phyloP scores from a whole-genome alignment of 371 early-diverging fungal species.

The Mucor velutinosus region DNA sequence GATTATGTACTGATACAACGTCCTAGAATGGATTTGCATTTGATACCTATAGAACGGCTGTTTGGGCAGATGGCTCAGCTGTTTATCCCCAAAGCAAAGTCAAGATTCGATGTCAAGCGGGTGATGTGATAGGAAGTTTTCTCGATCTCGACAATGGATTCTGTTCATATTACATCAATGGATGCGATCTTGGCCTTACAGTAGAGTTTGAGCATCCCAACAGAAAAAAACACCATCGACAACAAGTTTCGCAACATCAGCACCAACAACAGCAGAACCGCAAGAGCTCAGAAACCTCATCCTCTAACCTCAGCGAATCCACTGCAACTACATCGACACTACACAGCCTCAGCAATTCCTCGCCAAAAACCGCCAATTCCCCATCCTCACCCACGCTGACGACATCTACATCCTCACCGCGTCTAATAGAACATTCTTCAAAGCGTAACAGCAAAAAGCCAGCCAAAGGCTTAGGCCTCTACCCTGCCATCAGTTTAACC shows the following conservation, averaged over 20 bases:
- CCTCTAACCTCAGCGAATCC: conserved; percentile 6
- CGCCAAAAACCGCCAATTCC: not conserved
- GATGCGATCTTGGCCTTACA: conserved; percentile 39
- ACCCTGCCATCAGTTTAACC: conserved; percentile 50
- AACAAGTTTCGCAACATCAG: not conserved
- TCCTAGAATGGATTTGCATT: conserved; percentile 62
- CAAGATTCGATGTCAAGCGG: conserved; percentile 39
- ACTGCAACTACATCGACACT: not conserved
- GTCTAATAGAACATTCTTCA: not conserved
- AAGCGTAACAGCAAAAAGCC: not conserved
- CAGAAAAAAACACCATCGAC: conserved; percentile 2
- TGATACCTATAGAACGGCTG: conserved; percentile 61
- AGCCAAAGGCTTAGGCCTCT: conserved; percentile 35
- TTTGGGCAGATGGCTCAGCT: conserved; percentile 55
- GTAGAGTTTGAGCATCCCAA: conserved; percentile 49
- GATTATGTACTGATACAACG: not conserved
- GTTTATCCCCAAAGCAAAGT: conserved; percentile 40
- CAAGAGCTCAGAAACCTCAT: not conserved
- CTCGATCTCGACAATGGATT: conserved; percentile 48
- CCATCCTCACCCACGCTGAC: not conserved
- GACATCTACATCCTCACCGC: not conserved
- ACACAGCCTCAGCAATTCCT: not conserved
- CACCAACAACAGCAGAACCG: not conserved
- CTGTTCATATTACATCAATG: conserved; percentile 53
- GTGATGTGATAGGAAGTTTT: conserved; percentile 52